These are phyloP conservation scores for Medicago truncatula DNA, from an alignment of 306 rosid species.

Conservation along the genomic window DNA sequence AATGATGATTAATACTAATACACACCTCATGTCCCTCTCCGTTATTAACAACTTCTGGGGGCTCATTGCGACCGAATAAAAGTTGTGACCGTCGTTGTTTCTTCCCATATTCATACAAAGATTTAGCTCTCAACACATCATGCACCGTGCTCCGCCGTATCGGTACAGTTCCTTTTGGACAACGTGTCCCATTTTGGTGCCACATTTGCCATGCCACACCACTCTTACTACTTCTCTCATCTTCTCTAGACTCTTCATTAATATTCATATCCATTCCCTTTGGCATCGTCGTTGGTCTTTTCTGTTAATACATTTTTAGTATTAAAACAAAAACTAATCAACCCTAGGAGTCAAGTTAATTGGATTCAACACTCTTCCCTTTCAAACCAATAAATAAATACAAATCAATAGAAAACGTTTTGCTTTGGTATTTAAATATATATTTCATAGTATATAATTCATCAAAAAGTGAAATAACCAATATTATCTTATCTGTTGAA, in stretches of 20 bases:
- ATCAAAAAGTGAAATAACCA: background rate
- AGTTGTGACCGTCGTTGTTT: conserved; percentile 45
- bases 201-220: conserved; percentile 67
- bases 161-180: conserved; percentile 87
- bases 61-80: conserved; percentile 43
- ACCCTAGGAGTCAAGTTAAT: background rate
- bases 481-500: background rate
- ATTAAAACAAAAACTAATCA: background rate
- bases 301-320: conserved; percentile 49
- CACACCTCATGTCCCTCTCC: conserved; percentile 91
- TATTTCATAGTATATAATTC: background rate
- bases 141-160: conserved; percentile 67
- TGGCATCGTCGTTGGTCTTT: conserved; percentile 64
- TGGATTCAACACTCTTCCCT: background rate
- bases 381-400: background rate
- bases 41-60: conserved; percentile 70
- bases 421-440: too few species aligned
- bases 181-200: conserved; percentile 81
- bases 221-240: background rate
- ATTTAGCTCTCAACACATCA: conserved; percentile 81
- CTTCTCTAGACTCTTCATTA: background rate
- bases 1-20: too few species aligned
- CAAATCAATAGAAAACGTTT: too few species aligned
- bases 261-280: conserved; percentile 38
- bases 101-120: conserved; percentile 82